Evolutionary conservation across 805 yeast species (phyloP).

Genomic region (Pichia eremophila): DNA sequence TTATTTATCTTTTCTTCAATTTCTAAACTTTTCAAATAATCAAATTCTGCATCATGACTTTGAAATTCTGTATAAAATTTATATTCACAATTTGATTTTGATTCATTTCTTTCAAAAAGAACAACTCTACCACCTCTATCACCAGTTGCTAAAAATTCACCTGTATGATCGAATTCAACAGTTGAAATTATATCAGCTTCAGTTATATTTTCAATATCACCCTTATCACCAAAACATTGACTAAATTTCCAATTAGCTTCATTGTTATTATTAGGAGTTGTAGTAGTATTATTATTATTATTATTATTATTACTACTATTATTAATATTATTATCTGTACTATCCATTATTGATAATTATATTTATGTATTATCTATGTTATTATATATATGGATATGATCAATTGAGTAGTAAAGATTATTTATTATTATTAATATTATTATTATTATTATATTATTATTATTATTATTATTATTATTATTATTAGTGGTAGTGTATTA

Average conservation of each 20-base stretch:
- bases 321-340: too few relatives aligned
- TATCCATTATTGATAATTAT: too few relatives aligned
- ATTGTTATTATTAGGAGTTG: slow-evolving; percentile 13
- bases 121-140: slow-evolving; percentile 98
- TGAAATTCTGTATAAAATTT: slow-evolving; percentile 95
- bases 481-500: too few relatives aligned
- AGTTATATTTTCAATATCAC: slow-evolving; percentile 89
- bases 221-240: slow-evolving; percentile 98
- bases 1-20: slow-evolving; percentile 97
- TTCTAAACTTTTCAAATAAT: slow-evolving; percentile 88
- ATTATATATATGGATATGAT: too few relatives aligned
- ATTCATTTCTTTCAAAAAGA: slow-evolving; percentile 78
- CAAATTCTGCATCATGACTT: slow-evolving; percentile 97
- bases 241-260: slow-evolving; percentile 68
- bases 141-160: slow-evolving; percentile 94
- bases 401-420: too few relatives aligned
- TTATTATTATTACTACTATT: background rate
- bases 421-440: too few relatives aligned
- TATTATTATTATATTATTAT: too few relatives aligned
- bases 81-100: slow-evolving; percentile 79
- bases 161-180: slow-evolving; percentile 91
- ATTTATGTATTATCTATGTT: too few relatives aligned
- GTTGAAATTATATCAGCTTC: slow-evolving; percentile 97
- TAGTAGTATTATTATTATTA: background rate
- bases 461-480: too few relatives aligned